Base-by-base conservation (phyloP, 192 early-diverging fungal genomes). In the Linnemannia schmuckeri region DNA sequence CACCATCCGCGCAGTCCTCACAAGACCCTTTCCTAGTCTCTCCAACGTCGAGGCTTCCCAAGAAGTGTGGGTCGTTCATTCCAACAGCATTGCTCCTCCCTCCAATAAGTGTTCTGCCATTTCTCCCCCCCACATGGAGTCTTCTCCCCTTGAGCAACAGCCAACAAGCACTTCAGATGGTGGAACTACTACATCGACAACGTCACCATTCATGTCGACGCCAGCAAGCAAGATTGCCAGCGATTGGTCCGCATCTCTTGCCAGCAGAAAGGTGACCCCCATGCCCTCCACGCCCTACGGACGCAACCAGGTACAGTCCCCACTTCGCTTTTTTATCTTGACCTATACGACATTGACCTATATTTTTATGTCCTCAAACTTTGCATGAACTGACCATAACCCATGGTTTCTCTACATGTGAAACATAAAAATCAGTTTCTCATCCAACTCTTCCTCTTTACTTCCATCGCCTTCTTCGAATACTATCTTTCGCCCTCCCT, bases 51-150 rank as follows among this genome's bases (percentile, higher is more conserved):
- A 85, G 52, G 77, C 83, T 10, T 85, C 74, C 0, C 83, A 85
- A n/a, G 83, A 85, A 69, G 74, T 85, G 9, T 85, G 83, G 83
- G 83, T 85, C n/a, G 55, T 80, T 30, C 61, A 66, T 66, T 66
- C 61, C 27, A 12, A 33, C 33, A 30, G 61, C 13, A 66, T 4
- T 12, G 1, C 24, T 4, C 30, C 61, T 33, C 27, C 3, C 12
- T 33, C 61, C 13, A 10, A 27, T 1, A 66, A 66, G 61, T 30
- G 9, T 33, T 7, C 10, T 12, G 30, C 61, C 3, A 13, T 12
- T 6, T 66, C 61, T 10, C 17, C n/a, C 9, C 12, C 30, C 27
- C 55, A 57, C 2, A 57, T 57, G 24, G 55, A 57, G 1, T 57
- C 55, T 8, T 30, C 13, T 30, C 12, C 61, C 1, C 12, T 66